These are phyloP conservation scores for Elasticomyces elasticus DNA, from an alignment of 495 filamentous ascomycete species.

Conservation along the genomic window DNA sequence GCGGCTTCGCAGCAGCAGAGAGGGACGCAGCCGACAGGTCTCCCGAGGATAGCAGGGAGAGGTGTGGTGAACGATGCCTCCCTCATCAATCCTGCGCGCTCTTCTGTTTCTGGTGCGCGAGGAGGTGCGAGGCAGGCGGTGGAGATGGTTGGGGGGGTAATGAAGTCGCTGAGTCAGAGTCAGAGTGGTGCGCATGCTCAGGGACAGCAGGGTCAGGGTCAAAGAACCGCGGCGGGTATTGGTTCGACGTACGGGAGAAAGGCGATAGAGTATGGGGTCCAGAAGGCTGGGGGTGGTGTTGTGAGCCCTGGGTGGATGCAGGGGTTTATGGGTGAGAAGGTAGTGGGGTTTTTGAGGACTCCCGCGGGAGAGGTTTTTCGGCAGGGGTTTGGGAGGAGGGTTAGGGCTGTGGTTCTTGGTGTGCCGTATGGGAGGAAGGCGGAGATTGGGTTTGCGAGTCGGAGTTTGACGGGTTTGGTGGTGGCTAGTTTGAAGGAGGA, in stretches of 20 bases:
- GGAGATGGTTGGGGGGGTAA: constrained; percentile 43
- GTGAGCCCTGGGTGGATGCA: constrained; percentile 27
- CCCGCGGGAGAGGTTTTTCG: constrained; percentile 58
- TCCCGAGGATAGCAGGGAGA: constrained; percentile 11
- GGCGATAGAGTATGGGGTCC: constrained; percentile 19
- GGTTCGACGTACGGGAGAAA: constrained; percentile 3
- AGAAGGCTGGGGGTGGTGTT: constrained; percentile 29
- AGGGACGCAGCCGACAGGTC: not conserved
- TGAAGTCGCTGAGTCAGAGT: constrained; percentile 51
- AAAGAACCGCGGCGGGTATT: constrained; percentile 4
- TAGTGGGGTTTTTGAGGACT: constrained; percentile 38
- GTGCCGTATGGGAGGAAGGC: constrained; percentile 54
- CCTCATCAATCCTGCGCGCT: constrained; percentile 28
- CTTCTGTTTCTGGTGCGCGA: not conserved
- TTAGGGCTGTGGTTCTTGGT: constrained; percentile 56
- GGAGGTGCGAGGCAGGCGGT: constrained; percentile 36
- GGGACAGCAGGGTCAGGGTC: constrained; percentile 44
- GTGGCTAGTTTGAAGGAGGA: constrained; percentile 73
- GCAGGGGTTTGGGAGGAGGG: constrained; percentile 53
- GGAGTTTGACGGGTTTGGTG: constrained; percentile 57
- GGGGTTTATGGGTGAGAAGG: constrained; percentile 21
- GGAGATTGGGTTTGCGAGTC: constrained; percentile 58
- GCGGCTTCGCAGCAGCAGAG: constrained; percentile 36
- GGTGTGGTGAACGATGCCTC: constrained; percentile 24
- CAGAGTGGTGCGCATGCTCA: constrained; percentile 12